Evolutionary conservation across 371 early-diverging fungal genomes (phyloP), one percentile per base, ranked within the genome.

Genomic region (Lichtheimia ramosa): DNA sequence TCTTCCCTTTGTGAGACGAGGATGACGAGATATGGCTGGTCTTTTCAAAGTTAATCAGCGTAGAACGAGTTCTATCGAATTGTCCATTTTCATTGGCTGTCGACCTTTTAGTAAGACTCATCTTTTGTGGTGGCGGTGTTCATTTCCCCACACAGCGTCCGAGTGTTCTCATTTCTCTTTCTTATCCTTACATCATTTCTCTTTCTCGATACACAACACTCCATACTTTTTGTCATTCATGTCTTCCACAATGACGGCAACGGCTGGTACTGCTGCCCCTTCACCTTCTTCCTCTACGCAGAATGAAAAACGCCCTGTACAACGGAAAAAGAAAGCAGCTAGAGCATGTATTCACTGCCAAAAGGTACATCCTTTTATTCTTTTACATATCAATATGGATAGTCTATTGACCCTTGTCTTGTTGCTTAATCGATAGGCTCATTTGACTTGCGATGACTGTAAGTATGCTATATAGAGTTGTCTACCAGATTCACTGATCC

Each of bases 391-490:
- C 10, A 46, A 14, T 7, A 16, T n/a, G n/a, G 46, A 46, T 46
- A 18, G 10, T 16, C 18, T 8, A n/a, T 5, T 48, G 6, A 43
- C 25, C 12, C 28, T 43, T 18, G 16, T 20, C 34, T 46, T 55
- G 25, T 16, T 3, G n/a, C 42, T 62, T 18, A 5, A 39, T 50
- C 51, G 27, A 25, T 52, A 69, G 69, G 71, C 71, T 51, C 71
- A 70, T 56, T 61, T 70, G 23, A 70, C 71, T 12, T 70, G 71
- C 55, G 67, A 70, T 54, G 71, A 70, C 56, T 63, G 71, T 70
- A 61, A 55, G 56, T 41, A 21, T 27, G 41, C 62, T 18, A 34
- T 28, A 8, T 46, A 41, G 42, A 43, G 4, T 21, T 16, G 5
- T 18, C 16, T 2, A 8, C 21, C 46, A 51, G 52, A 52, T 25